These are phyloP conservation scores for Fonsecaea pedrosoi DNA, from an alignment of 2,329 filamentous ascomycete species.

Conservation along the genomic window DNA sequence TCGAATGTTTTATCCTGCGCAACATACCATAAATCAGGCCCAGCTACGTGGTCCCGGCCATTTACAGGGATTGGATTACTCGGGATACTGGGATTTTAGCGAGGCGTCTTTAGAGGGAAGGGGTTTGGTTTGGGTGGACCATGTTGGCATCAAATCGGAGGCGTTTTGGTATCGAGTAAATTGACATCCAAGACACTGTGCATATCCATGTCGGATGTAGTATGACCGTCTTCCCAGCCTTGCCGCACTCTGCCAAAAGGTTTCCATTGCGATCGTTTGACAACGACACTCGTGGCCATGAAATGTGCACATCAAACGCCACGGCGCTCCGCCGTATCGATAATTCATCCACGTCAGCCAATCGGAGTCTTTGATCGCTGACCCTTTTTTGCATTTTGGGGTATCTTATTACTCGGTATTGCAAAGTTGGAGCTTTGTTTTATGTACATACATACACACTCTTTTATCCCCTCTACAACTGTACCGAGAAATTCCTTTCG, in stretches of 20 bases:
- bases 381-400: neutral
- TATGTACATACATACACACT: no score
- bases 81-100: constrained; percentile 21
- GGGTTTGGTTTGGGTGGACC: neutral
- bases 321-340: neutral
- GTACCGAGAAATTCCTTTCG: neutral
- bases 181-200: neutral
- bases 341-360: neutral
- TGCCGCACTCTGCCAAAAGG: neutral
- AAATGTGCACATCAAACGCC: neutral
- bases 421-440: neutral
- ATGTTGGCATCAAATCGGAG: neutral
- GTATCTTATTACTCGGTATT: neutral
- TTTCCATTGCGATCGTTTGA: neutral
- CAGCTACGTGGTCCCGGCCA: neutral
- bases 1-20: neutral
- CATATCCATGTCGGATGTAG: neutral
- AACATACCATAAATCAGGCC: neutral
- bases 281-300: neutral
- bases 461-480: neutral
- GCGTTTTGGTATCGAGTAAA: neutral
- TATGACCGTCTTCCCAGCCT: neutral
- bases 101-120: constrained; percentile 19
- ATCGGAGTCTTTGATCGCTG: constrained; percentile 5
- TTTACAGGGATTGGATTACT: constrained; percentile 3